These are phyloP conservation scores for Citrullus amarus DNA, from an alignment of 306 rosid species.

Conservation along the genomic window DNA sequence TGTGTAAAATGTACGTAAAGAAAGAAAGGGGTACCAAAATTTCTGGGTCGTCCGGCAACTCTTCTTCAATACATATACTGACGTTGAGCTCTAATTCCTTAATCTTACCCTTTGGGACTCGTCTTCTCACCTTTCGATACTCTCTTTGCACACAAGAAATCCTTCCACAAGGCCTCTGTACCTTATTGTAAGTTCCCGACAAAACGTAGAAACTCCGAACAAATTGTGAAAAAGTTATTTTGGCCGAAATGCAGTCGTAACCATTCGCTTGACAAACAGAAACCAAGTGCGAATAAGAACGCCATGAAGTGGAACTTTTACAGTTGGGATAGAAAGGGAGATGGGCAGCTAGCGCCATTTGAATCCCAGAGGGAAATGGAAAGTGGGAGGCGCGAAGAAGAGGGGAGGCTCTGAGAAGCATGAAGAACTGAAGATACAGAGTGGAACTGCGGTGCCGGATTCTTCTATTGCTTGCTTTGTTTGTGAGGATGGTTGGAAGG, in stretches of 20 bases:
- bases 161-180: conserved; percentile 10
- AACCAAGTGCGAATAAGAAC: conserved; percentile 4
- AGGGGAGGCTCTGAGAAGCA: conserved; percentile 11
- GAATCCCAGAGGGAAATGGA: conserved; percentile 13
- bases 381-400: conserved; percentile 19
- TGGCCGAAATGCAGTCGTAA: not conserved
- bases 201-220: conserved; percentile 24
- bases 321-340: conserved; percentile 5
- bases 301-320: conserved; percentile 3
- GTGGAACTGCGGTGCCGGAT: not conserved
- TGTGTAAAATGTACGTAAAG: not conserved
- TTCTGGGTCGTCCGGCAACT: conserved; percentile 67
- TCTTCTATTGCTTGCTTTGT: not conserved
- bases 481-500: not conserved
- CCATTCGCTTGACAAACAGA: not conserved
- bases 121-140: conserved; percentile 48
- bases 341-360: conserved; percentile 48
- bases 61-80: conserved; percentile 56
- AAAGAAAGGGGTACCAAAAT: conserved; percentile 29
- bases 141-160: conserved; percentile 34
- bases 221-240: conserved; percentile 14
- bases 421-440: not conserved
- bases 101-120: conserved; percentile 30
- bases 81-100: conserved; percentile 57
- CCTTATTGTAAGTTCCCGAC: conserved; percentile 13